These are phyloP conservation scores for Piedraia hortae DNA, from an alignment of 2,329 filamentous ascomycete species.

Conservation along the genomic window DNA sequence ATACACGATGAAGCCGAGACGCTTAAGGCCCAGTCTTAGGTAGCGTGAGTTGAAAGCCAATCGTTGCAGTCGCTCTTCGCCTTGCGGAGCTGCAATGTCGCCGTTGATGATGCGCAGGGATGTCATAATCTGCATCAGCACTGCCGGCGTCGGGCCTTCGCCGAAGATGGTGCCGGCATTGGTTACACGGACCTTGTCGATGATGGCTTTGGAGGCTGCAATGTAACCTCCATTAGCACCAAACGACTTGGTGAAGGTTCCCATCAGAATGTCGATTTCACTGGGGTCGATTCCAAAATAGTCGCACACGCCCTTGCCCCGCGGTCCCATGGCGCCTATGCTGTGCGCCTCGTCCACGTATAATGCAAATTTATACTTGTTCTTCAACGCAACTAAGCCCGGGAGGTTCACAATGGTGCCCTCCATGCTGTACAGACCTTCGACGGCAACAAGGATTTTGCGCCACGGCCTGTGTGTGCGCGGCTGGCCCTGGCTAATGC, in stretches of 20 bases:
- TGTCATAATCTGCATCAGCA: slow-evolving; percentile 71
- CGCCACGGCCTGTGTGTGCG: slow-evolving; percentile 98
- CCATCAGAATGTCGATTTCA: slow-evolving; percentile 90
- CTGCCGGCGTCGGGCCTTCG: slow-evolving; percentile 64
- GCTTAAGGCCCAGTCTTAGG: slow-evolving; percentile 87
- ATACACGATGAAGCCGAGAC: slow-evolving; percentile 86
- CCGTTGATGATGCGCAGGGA: slow-evolving; percentile 73
- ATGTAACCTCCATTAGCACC: slow-evolving; percentile 94
- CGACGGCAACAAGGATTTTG: slow-evolving; percentile 90
- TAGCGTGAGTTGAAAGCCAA: slow-evolving; percentile 97
- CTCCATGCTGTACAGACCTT: slow-evolving; percentile 98
- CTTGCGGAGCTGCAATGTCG: slow-evolving; percentile 67
- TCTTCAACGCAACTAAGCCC: slow-evolving; percentile 60
- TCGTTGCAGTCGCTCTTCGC: slow-evolving; percentile 80
- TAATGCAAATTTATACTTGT: slow-evolving; percentile 87
- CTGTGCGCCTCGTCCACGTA: slow-evolving; percentile 96
- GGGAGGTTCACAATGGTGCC: slow-evolving; percentile 97
- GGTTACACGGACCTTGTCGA: slow-evolving; percentile 65
- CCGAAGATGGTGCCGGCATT: slow-evolving; percentile 72
- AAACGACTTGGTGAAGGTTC: slow-evolving; percentile 92
- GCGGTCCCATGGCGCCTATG: slow-evolving; percentile 69
- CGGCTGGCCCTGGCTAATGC: slow-evolving; percentile 86
- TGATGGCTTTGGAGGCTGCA: slow-evolving; percentile 64
- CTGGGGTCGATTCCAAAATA: slow-evolving; percentile 78
- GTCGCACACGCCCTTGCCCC: slow-evolving; percentile 79